Base-by-base conservation (phyloP, 176 grass and related monocot genomes). In the Cenchrus purpureus region DNA sequence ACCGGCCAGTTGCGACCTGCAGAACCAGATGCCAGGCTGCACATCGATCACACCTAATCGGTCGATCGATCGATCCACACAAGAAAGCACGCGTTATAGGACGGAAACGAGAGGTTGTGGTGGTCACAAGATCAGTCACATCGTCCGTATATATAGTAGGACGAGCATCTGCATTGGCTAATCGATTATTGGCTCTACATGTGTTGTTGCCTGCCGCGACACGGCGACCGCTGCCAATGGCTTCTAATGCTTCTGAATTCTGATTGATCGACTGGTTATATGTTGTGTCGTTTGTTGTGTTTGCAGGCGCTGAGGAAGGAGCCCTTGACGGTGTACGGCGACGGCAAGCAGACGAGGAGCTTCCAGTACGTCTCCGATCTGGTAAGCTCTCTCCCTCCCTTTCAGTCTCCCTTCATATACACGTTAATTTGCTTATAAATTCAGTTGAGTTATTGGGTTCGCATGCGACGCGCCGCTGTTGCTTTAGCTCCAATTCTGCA, bases 341-440 rank as follows among this genome's bases (percentile, higher is more conserved):
- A 98, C 79, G 96, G 96, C 46, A 94, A 98, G 89, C 96, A 98
- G 55, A 98, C 96, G 29, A 87, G 96, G 96, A 98, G 96, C 87
- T 98, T 98, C 81, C 96, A 98, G 69, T 98, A 95, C 83, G 93
- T 98, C 60, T 98, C 96, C 65, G 96, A 98, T 83, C 86, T 98
- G 93, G 96, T 98, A 86, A 79, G 83, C 54, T 69, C 31, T 32
- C 31, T 32, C 31, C 31, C n/a, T 88, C 85, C 8, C 84, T 68
- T 50, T 87, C 81, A 50, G 49, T 9, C 48, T 49, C 7, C 48
- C 44, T 45, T 32, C 31, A 32, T 32, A 32, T 8, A 45, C 22
- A 25, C 22, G 22, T 25, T 25, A 25, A 25, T 25, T 12, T 15
- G 57, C 29, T 25, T 45, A 50, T 65, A 52, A 45, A 29, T 15